A percentile compares a stretch with the other conserved stretches of the same genome.
These are phyloP conservation scores for Wickerhamomyces canadensis DNA, from an alignment of 805 yeast genomes.

Conservation along the genomic window DNA sequence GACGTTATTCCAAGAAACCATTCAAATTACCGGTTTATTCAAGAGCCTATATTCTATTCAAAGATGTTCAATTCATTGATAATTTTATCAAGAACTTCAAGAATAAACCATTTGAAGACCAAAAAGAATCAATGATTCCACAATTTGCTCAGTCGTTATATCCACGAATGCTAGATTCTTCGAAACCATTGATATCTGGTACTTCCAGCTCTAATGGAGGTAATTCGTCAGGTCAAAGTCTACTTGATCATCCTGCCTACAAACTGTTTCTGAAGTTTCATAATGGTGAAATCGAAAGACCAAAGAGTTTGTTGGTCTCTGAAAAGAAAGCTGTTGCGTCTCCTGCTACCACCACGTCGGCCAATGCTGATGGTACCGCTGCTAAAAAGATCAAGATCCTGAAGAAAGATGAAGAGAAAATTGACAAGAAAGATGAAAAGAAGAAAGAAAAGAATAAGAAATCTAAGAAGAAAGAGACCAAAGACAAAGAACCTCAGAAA, in stretches of 20 bases:
- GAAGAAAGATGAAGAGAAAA: conserved; percentile 4
- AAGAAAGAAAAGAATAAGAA: conserved; percentile 1
- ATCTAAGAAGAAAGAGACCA: conserved; percentile 9
- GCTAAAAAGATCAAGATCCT: background rate
- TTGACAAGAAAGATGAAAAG: background rate
- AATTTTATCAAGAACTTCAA: conserved; percentile 24
- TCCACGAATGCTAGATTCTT: conserved; percentile 23
- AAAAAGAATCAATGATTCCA: conserved; percentile 28
- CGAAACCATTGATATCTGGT: background rate
- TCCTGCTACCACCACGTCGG: conserved; percentile 1
- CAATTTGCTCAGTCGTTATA: conserved; percentile 30
- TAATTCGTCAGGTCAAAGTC: no score
- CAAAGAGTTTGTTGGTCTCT: conserved; percentile 7
- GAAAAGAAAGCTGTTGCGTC: conserved; percentile 1
- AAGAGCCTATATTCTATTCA: conserved; percentile 35
- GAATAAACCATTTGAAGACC: conserved; percentile 15
- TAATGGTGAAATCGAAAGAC: conserved; percentile 17
- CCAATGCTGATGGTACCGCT: no score
- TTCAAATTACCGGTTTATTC: conserved; percentile 36
- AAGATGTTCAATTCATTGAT: conserved; percentile 23
- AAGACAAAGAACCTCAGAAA: background rate
- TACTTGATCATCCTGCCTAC: conserved; percentile 18
- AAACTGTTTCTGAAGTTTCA: conserved; percentile 17
- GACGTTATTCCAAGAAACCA: conserved; percentile 32
- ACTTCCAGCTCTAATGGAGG: no score